phyloP scores from a whole-genome alignment of 2,329 filamentous ascomycete genomes.

The Trichoderma sp. region DNA sequence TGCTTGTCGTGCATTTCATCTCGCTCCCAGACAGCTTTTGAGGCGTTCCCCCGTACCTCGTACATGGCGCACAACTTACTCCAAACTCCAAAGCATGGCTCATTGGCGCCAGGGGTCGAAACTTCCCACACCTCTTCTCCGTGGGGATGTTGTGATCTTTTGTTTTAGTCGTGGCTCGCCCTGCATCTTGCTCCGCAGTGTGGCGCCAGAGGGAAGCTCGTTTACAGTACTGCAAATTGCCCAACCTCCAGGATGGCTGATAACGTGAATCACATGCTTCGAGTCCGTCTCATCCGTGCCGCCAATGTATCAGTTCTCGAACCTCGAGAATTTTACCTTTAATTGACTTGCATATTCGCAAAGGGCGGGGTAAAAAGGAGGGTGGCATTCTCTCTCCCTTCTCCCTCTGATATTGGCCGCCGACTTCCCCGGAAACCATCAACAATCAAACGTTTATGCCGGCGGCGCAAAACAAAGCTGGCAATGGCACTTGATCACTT shows the following conservation, averaged over 20 bases:
- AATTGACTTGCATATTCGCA: slow-evolving; percentile 17
- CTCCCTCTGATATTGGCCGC: neutral
- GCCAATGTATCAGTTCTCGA: slow-evolving; percentile 14
- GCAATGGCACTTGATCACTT: slow-evolving; percentile 8
- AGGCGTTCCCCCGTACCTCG: neutral
- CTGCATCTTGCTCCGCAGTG: slow-evolving; percentile 20
- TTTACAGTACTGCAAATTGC: slow-evolving; percentile 16
- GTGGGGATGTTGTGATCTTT: neutral
- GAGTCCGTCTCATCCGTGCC: slow-evolving; percentile 5
- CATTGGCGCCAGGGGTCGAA: slow-evolving; percentile 18
- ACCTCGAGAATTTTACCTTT: neutral
- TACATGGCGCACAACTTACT: slow-evolving; percentile 7
- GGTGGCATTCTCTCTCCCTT: neutral
- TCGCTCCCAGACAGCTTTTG: neutral
- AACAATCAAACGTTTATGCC: neutral
- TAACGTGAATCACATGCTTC: slow-evolving; percentile 21
- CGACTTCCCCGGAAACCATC: neutral
- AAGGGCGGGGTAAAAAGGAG: slow-evolving; percentile 20
- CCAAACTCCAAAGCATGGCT: neutral
- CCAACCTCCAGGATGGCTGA: slow-evolving; percentile 10
- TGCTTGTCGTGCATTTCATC: slow-evolving; percentile 19
- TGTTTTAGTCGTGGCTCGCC: slow-evolving; percentile 3
- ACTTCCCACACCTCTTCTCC: neutral
- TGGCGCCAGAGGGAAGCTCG: neutral
- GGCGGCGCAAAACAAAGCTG: neutral